These are phyloP conservation scores for Amphicarpaea edgeworthii DNA, from an alignment of 306 rosid species.

Conservation along the genomic window DNA sequence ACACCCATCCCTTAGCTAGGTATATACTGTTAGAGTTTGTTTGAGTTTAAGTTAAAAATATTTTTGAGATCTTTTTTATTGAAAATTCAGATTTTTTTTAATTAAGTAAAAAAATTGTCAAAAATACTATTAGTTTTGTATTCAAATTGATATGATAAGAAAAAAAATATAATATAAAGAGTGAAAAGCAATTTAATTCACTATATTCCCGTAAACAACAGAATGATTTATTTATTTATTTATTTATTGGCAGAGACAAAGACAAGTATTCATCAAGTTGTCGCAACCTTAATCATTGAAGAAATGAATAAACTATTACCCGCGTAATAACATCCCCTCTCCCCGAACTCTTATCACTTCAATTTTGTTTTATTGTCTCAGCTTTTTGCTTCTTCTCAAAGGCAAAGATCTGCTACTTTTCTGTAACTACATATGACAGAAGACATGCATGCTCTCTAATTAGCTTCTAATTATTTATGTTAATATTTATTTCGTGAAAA, in stretches of 20 bases:
- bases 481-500: not conserved
- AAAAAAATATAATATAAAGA: too few relatives aligned
- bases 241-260: not conserved
- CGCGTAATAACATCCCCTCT: constrained; percentile 26
- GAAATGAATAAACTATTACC: constrained; percentile 48
- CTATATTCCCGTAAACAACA: not conserved
- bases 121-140: too few relatives aligned
- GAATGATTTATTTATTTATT: not conserved
- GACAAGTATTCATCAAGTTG: constrained; percentile 36
- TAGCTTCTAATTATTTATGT: constrained; percentile 10
- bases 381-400: constrained; percentile 22
- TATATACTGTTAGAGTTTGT: constrained; percentile 1
- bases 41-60: too few relatives aligned
- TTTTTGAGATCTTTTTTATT: too few relatives aligned
- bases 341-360: not conserved
- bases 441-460: too few relatives aligned
- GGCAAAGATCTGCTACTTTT: constrained; percentile 27
- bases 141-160: too few relatives aligned
- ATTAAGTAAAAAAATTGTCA: too few relatives aligned
- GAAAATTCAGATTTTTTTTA: too few relatives aligned
- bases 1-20: not conserved
- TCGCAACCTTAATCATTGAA: constrained; percentile 45
- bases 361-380: not conserved
- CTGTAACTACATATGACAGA: not conserved
- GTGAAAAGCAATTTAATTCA: not conserved